Evolutionary conservation across 495 filamentous ascomycete species (phyloP).

Genomic region (Podospora anserina): DNA sequence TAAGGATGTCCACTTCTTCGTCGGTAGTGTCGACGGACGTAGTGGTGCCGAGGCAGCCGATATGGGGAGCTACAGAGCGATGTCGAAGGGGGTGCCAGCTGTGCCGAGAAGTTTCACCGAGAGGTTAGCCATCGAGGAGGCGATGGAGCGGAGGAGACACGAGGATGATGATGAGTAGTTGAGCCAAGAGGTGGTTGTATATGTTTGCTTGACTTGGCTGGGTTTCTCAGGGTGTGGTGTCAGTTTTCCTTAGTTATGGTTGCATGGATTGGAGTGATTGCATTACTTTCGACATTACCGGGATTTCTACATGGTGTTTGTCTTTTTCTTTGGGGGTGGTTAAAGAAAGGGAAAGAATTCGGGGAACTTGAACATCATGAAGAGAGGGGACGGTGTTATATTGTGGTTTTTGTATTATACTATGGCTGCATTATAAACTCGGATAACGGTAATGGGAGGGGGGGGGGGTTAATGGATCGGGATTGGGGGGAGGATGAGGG

Average conservation of each 20-base stretch:
- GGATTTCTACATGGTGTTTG: background rate
- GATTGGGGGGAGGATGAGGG: background rate
- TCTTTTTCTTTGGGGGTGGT: background rate
- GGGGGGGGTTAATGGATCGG: background rate
- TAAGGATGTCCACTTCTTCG: conserved; percentile 44
- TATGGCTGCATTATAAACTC: conserved; percentile 19
- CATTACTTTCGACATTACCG: background rate
- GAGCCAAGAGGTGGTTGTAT: background rate
- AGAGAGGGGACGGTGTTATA: background rate
- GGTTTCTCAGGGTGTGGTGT: background rate
- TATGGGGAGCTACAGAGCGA: conserved; percentile 38
- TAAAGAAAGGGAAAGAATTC: background rate
- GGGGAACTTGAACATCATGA: background rate
- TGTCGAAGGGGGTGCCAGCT: conserved; percentile 28
- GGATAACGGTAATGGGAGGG: background rate
- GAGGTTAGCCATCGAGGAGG: conserved; percentile 44
- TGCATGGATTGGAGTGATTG: conserved; percentile 4
- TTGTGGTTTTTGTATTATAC: conserved; percentile 15
- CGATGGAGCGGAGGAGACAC: conserved; percentile 29
- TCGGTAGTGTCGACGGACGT: conserved; percentile 45
- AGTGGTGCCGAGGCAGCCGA: conserved; percentile 40
- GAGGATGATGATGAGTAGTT: conserved; percentile 4
- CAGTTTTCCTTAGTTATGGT: background rate
- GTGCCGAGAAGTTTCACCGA: conserved; percentile 44
- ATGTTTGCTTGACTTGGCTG: background rate